Evolutionary conservation across 345 rosid genomes (phyloP).

Genomic region (Salix brachista): DNA sequence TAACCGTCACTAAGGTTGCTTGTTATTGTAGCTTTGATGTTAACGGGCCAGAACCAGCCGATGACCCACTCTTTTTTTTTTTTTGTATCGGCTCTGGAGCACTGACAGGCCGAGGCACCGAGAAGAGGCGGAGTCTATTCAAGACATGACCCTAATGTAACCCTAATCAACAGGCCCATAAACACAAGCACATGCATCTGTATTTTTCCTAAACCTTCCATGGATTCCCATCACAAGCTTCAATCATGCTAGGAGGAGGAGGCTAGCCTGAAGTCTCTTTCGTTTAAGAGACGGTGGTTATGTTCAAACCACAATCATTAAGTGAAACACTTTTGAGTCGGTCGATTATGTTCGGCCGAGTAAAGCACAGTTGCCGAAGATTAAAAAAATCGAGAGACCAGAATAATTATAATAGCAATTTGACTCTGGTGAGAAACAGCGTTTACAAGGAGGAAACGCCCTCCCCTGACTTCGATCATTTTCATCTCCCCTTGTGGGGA

Average conservation of each 20-base stretch:
- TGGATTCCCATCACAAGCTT: conserved; percentile 1
- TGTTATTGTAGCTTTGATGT: conserved; percentile 25
- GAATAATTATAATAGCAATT: not conserved
- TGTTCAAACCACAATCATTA: not conserved
- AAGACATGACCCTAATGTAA: conserved; percentile 25
- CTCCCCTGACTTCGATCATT: not conserved
- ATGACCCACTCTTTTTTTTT: conserved; percentile 7
- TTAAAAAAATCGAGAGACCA: not conserved
- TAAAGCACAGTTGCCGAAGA: not conserved
- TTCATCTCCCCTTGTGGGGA: conserved; percentile 5
- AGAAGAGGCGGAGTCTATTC: conserved; percentile 21
- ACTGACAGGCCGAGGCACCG: not conserved
- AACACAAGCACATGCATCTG: conserved; percentile 41
- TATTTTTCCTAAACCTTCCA: conserved; percentile 2
- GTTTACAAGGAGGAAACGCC: not conserved
- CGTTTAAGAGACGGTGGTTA: not conserved
- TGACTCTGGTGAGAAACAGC: not conserved
- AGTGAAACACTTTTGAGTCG: not conserved
- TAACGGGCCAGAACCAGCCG: conserved; percentile 18
- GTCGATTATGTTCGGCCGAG: not conserved
- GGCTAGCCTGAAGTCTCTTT: not conserved
- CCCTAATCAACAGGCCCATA: conserved; percentile 29
- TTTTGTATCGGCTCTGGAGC: conserved; percentile 14
- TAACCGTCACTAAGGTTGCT: not conserved
- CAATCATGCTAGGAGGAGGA: not conserved